These are phyloP conservation scores for Carallia pectinifolia DNA, from an alignment of 345 rosid genomes.

Conservation along the genomic window DNA sequence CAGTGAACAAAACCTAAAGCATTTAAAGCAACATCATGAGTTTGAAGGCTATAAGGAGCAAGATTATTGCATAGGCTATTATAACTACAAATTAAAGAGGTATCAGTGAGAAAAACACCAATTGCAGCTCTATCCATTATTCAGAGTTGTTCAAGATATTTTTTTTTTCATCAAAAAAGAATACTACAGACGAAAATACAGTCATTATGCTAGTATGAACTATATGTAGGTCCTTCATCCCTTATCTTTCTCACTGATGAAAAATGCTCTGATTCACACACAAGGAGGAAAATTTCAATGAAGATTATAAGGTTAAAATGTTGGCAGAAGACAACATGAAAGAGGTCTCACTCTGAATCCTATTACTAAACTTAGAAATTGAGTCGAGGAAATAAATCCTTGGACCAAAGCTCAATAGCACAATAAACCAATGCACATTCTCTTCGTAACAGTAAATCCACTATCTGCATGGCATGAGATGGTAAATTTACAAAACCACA, in stretches of 20 bases:
- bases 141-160: background rate
- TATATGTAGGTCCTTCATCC: no score
- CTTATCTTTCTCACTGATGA: no score
- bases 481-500: background rate
- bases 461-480: background rate
- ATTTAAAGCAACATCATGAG: conserved; percentile 17
- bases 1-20: conserved; percentile 73
- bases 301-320: no score
- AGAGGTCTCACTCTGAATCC: background rate
- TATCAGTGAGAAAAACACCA: conserved; percentile 3
- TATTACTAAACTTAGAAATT: background rate
- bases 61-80: background rate
- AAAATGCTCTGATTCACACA: background rate
- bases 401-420: background rate
- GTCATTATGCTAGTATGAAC: no score
- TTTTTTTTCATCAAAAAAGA: background rate
- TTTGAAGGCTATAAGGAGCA: background rate
- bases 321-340: background rate
- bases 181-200: background rate
- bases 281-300: background rate
- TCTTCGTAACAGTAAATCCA: no score
- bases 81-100: background rate
- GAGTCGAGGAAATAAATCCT: background rate
- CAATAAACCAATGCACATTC: background rate
- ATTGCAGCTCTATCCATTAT: no score